Conservation (phyloP, 2,329 filamentous ascomycete genomes). For the Macrophomina tecta region DNA sequence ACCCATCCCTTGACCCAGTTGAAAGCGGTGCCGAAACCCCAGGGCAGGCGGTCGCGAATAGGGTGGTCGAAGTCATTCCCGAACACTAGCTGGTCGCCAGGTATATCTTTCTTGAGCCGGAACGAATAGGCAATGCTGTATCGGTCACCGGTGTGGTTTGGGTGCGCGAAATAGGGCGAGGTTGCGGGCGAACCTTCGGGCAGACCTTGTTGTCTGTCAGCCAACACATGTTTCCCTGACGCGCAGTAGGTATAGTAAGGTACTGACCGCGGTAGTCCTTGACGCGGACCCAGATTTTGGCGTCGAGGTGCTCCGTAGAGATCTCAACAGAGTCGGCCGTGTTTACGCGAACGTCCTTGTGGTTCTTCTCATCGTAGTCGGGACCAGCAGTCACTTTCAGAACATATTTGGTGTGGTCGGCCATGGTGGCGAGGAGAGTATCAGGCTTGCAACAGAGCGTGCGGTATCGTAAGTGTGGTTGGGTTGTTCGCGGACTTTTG, state of each 20-base stretch:
- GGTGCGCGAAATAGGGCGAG: conserved; percentile 77
- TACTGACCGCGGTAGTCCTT: conserved; percentile 60
- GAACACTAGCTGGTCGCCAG: conserved; percentile 78
- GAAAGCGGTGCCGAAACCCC: conserved; percentile 84
- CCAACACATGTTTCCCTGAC: neutral
- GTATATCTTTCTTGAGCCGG: conserved; percentile 70
- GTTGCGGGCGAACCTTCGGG: conserved; percentile 71
- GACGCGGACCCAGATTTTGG: conserved; percentile 76
- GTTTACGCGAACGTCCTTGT: conserved; percentile 79
- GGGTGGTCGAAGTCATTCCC: conserved; percentile 96
- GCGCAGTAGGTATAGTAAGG: neutral
- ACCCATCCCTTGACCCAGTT: conserved; percentile 88
- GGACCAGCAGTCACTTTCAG: conserved; percentile 83
- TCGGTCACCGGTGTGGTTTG: conserved; percentile 75
- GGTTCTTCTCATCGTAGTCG: conserved; percentile 73
- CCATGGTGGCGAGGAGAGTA: conserved; percentile 46
- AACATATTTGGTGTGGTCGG: conserved; percentile 70
- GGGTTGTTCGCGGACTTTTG: neutral
- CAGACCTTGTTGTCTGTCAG: conserved; percentile 60
- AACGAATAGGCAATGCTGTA: conserved; percentile 86
- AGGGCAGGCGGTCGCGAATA: conserved; percentile 83
- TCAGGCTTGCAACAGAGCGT: neutral
- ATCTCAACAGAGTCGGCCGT: conserved; percentile 66
- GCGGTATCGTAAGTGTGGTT: no score
- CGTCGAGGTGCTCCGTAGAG: conserved; percentile 66